These are phyloP conservation scores for Bjerkandera adusta DNA, from an alignment of 1,284 basidiomycete species.

Conservation along the genomic window DNA sequence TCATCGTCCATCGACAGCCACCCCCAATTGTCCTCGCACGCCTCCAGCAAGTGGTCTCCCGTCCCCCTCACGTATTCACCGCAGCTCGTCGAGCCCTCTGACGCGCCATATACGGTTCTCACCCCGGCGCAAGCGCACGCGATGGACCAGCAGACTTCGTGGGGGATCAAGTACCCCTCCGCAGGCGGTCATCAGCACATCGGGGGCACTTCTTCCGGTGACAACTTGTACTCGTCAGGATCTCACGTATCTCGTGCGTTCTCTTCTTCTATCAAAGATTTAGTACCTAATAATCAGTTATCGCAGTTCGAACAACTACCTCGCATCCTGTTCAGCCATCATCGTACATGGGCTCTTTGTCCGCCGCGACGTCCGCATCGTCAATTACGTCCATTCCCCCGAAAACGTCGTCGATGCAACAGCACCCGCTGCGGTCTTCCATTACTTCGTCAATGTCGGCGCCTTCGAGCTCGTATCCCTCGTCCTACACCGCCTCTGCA, in stretches of 20 bases:
- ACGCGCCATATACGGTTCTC: neutral
- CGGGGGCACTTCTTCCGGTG: neutral
- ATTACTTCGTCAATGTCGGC: too few relatives aligned
- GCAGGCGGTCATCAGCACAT: neutral
- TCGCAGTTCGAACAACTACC: neutral
- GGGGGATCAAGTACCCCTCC: too few relatives aligned
- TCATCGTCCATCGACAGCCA: slow-evolving; percentile 1
- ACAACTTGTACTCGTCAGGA: neutral
- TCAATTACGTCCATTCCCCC: slow-evolving; percentile 1
- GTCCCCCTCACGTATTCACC: neutral
- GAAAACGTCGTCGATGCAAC: too few relatives aligned
- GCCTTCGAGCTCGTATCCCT: neutral
- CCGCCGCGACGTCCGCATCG: neutral
- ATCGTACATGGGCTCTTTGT: neutral
- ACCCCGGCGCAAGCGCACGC: slow-evolving; percentile 4
- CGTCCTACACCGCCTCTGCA: neutral
- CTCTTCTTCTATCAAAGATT: neutral
- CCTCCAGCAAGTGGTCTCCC: neutral
- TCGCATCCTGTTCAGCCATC: slow-evolving; percentile 1
- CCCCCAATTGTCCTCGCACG: neutral
- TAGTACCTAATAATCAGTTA: neutral
- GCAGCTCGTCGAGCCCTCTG: neutral
- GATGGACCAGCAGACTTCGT: too few relatives aligned
- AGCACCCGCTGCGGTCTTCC: too few relatives aligned
- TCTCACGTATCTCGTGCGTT: slow-evolving; percentile 1